Base-by-base conservation (phyloP, 805 yeast species). In the Candida xiaguanensis region DNA sequence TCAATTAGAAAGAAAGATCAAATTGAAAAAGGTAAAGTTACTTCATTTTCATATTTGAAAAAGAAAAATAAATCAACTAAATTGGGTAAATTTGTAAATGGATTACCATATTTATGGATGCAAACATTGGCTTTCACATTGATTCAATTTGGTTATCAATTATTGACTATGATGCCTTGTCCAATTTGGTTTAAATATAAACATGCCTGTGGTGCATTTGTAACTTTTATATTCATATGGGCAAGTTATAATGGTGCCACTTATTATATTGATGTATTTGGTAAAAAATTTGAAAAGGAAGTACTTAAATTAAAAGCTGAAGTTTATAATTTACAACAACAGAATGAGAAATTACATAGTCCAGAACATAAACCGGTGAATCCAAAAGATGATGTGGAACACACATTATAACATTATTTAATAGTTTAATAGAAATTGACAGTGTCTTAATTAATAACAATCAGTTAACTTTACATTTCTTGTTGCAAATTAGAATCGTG, bases 191-290 rank as follows among this genome's bases (percentile, higher is more conserved):
- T 86, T 61, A 69, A 74, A 31, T 75, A 80, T 56, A 81, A 82
- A 51, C 61, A 65, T 31, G 75, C 85, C 2, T 86, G 93, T 18
- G 77, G 82, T 1, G 47, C 70, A 1, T 90, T 89, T 53, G 72
- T 91, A 46, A 61, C 77, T 2, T 70, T 75, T 36, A 86, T 91
- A n/a, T 89, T 90, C 50, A 58, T 80, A 33, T 74, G 78, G 58
- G 95, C 98, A 1, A 72, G 89, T 30, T 88, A 83, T 58, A 90
- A 93, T 49, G 99, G 99, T 20, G 99, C 98, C 2, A 87, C 95
- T 0, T 91, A 87, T 57, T 91, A 91, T 58, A 74, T 93, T 41
- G 98, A 91, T 52, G 82, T 83, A 36, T 93, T 89, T 62, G 98
- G 98, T 15, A 84, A 81, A 56, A 76, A 90, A 47, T 81, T 89